phyloP scores from a whole-genome alignment of 805 yeast species.

The Metschnikowia borealis region DNA sequence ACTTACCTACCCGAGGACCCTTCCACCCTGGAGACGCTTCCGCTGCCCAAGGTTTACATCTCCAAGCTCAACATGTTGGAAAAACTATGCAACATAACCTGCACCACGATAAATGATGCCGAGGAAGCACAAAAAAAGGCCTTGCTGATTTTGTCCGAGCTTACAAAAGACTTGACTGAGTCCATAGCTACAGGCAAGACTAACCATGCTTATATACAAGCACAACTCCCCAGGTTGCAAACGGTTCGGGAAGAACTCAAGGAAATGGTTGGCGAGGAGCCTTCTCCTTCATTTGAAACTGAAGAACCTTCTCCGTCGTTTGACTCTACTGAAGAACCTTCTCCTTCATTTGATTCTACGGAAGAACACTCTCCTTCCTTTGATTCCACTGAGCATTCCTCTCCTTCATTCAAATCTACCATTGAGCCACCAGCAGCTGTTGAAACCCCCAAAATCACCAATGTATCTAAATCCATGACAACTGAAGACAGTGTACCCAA shows the following conservation, averaged over 20 bases:
- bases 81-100: constrained; percentile 32
- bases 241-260: constrained; percentile 31
- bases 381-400: constrained; percentile 7
- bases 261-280: constrained; percentile 29
- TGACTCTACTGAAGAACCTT: neutral
- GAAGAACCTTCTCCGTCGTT: neutral
- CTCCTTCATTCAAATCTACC: neutral
- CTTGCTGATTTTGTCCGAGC: constrained; percentile 23
- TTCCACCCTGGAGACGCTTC: constrained; percentile 32
- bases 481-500: constrained; percentile 10
- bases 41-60: constrained; percentile 31
- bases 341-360: constrained; percentile 8
- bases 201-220: constrained; percentile 28
- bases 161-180: constrained; percentile 22
- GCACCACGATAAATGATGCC: constrained; percentile 29
- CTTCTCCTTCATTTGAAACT: constrained; percentile 26
- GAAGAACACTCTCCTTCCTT: neutral
- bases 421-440: neutral
- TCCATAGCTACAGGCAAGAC: constrained; percentile 31
- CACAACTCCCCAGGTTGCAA: constrained; percentile 25
- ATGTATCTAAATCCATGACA: neutral
- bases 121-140: constrained; percentile 26
- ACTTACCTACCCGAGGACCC: constrained; percentile 35
- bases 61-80: constrained; percentile 38
- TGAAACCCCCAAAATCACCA: neutral